Percentiles rank a stretch among this genome's conserved stretches.
Conservation (phyloP, 2,329 filamentous ascomycete species). For the Salinomyces thailandicus region DNA sequence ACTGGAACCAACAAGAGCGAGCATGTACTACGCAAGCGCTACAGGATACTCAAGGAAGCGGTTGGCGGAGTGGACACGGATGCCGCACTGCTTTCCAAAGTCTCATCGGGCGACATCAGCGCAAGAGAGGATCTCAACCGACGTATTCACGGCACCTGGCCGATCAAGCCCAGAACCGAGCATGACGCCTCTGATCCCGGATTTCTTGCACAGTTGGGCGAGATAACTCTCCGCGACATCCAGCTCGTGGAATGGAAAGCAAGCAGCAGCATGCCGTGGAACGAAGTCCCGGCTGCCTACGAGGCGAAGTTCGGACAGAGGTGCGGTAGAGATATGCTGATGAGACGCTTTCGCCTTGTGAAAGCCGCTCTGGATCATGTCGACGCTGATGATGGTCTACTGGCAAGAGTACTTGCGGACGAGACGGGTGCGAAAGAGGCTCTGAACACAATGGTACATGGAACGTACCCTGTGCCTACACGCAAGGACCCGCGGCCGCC, state of each 20-base stretch:
- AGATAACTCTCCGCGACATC: conserved; percentile 1
- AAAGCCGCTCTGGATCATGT: conserved; percentile 2
- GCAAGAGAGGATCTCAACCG: conserved; percentile 1
- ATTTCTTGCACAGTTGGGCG: too few species aligned
- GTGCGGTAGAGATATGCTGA: conserved; percentile 1
- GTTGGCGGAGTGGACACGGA: neutral
- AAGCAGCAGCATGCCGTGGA: neutral
- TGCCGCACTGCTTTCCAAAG: neutral
- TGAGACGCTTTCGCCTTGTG: conserved; percentile 5
- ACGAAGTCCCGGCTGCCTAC: conserved; percentile 2
- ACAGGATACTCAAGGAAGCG: conserved; percentile 5
- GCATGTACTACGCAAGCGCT: conserved; percentile 5
- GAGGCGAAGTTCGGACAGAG: conserved; percentile 2
- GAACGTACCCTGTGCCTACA: neutral
- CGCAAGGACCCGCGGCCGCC: too few species aligned
- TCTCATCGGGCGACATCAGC: neutral
- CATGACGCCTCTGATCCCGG: too few species aligned
- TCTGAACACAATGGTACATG: conserved; percentile 1
- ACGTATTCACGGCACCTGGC: conserved; percentile 2
- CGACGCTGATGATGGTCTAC: neutral
- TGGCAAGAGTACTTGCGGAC: neutral
- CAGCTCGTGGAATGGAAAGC: conserved; percentile 2
- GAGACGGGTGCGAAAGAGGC: neutral
- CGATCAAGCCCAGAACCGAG: too few species aligned
- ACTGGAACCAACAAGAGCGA: conserved; percentile 1